These are phyloP conservation scores for Saxophila tyrrhenica DNA, from an alignment of 495 filamentous ascomycete genomes.

Conservation along the genomic window DNA sequence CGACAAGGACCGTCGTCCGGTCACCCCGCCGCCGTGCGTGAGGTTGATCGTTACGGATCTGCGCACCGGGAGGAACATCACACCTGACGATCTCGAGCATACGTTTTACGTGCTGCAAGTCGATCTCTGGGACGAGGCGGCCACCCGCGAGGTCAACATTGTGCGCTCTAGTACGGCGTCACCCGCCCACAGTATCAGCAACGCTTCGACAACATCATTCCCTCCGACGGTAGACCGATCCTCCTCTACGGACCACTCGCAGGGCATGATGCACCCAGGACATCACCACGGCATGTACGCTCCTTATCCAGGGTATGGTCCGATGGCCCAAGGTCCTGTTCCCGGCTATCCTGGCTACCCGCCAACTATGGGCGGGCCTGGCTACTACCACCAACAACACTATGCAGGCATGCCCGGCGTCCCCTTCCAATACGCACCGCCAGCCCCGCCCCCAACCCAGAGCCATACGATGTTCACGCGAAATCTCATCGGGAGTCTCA, in stretches of 20 bases:
- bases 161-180: conserved; percentile 64
- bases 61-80: conserved; percentile 71
- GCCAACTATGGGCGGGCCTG: too few species aligned
- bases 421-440: background rate
- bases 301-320: background rate
- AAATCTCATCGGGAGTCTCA: conserved; percentile 88
- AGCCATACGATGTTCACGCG: conserved; percentile 66
- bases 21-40: conserved; percentile 91
- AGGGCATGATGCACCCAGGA: conserved; percentile 4
- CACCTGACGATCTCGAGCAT: conserved; percentile 80
- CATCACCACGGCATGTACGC: conserved; percentile 12
- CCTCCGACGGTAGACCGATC: conserved; percentile 38
- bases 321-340: background rate
- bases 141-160: conserved; percentile 80
- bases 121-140: conserved; percentile 81
- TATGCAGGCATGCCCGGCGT: too few species aligned
- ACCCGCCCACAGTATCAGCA: conserved; percentile 79
- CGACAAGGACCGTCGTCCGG: conserved; percentile 95
- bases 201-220: conserved; percentile 68
- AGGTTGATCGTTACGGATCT: conserved; percentile 71
- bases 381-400: background rate
- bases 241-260: background rate
- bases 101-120: conserved; percentile 88
- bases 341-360: background rate
- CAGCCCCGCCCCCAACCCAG: background rate